Evolutionary conservation across 495 filamentous ascomycete species (phyloP), one percentile per base, ranked within the genome.

Genomic region (Penicillium robsamsonii): DNA sequence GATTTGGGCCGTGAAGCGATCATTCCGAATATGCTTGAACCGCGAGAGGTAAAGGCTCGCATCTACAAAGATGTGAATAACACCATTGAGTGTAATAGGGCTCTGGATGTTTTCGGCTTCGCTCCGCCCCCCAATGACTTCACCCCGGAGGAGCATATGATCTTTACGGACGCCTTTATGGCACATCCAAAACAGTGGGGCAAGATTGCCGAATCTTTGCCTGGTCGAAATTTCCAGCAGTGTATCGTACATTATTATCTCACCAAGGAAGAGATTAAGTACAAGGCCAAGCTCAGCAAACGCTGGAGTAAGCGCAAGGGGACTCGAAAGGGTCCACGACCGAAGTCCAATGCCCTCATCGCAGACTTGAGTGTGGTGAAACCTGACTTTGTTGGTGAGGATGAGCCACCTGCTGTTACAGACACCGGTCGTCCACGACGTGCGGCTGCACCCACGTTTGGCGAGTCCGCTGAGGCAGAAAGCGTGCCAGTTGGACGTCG

Each of bases 161-260:
- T 78, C 17, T 96, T 97, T 63, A 85, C 91, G 18, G 84, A 88
- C 60, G 80, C 84, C 2, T 97, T 92, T 63, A 82, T 91, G 58
- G 84, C 87, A 37, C 78, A 80, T 55, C 92, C 93, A 0, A 98
- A 98, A 80, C 88, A 90, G 68, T 98, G 91, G 88, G 88, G 90
- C 45, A 88, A 87, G 65, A 92, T 98, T 52, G 89, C 93, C 3
- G 84, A 87, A 24, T 78, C 80, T 22, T 68, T 96, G 12, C 80
- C 84, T 11, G 78, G 81, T 20, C 86, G 92, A 17, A 85, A 87
- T 60, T 94, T 88, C 72, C 84, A 88, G 60, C 85, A 92, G 46
- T 95, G 90, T 67, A 97, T 98, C 60, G 80, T 91, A 60, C 95
- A 97, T 69, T 97, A 98, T 69, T 98, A 98, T 70, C 82, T 92